phyloP scores from a whole-genome alignment of 208 protist genomes.

The Leishmania tarentolae region DNA sequence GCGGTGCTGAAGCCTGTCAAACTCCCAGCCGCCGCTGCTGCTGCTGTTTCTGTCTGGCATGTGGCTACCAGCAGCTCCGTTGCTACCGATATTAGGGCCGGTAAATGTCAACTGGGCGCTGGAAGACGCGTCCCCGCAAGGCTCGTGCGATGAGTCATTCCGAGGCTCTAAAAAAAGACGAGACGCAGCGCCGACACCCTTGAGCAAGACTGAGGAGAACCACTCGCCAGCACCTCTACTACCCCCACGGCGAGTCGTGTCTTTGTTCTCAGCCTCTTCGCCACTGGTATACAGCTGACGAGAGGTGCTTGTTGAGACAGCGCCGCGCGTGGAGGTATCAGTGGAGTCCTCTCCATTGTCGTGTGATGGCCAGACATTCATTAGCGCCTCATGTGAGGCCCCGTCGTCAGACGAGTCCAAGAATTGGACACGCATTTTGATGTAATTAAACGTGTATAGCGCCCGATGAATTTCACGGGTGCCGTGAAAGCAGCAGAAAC shows the following conservation, averaged over 20 bases:
- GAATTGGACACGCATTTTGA: slow-evolving; percentile 54
- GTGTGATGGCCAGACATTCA: slow-evolving; percentile 31
- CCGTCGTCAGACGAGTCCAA: slow-evolving; percentile 78
- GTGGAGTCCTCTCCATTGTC: slow-evolving; percentile 15
- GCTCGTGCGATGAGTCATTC: slow-evolving; percentile 4
- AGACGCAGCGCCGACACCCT: slow-evolving; percentile 12
- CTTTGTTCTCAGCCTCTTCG: slow-evolving; percentile 12
- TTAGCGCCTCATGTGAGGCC: slow-evolving; percentile 42
- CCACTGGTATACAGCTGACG: slow-evolving; percentile 18
- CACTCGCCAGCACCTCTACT: slow-evolving; percentile 6
- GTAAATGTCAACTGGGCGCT: background rate
- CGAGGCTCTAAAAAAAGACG: slow-evolving; percentile 13
- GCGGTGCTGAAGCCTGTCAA: slow-evolving; percentile 20
- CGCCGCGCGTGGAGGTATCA: slow-evolving; percentile 4
- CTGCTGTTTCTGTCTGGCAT: background rate
- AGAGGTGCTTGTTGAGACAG: background rate
- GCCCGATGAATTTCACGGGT: background rate
- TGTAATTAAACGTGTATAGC: slow-evolving; percentile 12
- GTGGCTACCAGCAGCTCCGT: background rate
- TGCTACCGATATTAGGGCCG: background rate
- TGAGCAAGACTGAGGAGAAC: slow-evolving; percentile 16
- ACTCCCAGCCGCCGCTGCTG: slow-evolving; percentile 27
- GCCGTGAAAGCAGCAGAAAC: background rate
- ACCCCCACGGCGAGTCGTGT: background rate
- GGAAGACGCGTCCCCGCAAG: background rate